Evolutionary conservation across 345 rosid species (phyloP).

Genomic region (Sapria himalayana): DNA sequence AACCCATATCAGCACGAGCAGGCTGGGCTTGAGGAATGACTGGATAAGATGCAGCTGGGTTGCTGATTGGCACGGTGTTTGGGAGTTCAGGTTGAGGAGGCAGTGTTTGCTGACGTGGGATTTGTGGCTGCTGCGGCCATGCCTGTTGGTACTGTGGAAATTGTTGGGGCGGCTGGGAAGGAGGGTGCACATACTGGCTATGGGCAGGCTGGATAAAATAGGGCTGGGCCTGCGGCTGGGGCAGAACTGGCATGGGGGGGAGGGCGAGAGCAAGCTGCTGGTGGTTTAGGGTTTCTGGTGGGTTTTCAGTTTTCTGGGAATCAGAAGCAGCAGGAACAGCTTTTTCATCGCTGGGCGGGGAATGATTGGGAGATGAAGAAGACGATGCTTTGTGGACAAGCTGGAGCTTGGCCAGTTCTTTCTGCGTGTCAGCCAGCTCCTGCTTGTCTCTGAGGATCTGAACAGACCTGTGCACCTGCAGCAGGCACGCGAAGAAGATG

Average conservation of each 20-base stretch:
- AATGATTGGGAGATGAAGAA: constrained; percentile 38
- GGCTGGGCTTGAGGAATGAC: constrained; percentile 52
- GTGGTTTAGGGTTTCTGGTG: constrained; percentile 39
- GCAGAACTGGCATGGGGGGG: constrained; percentile 40
- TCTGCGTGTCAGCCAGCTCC: constrained; percentile 87
- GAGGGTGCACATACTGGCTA: constrained; percentile 28
- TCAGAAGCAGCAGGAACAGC: constrained; percentile 36
- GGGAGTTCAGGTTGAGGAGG: constrained; percentile 43
- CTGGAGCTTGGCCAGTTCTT: constrained; percentile 83
- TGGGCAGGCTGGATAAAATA: constrained; percentile 36
- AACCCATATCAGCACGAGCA: constrained; percentile 25
- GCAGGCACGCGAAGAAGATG: not conserved
- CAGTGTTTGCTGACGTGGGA: constrained; percentile 35
- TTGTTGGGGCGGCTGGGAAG: constrained; percentile 38
- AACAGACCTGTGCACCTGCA: constrained; percentile 93
- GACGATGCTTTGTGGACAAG: constrained; percentile 71
- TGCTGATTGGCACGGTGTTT: constrained; percentile 53
- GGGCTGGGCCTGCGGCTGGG: constrained; percentile 25
- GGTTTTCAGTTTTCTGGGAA: constrained; percentile 31
- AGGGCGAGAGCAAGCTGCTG: constrained; percentile 86
- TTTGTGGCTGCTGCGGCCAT: constrained; percentile 46
- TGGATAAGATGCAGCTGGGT: constrained; percentile 41
- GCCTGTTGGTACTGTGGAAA: constrained; percentile 59
- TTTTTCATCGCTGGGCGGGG: constrained; percentile 57
- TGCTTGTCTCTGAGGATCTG: constrained; percentile 96